Base-by-base conservation (phyloP, 2,329 filamentous ascomycete species). In the Beauveria brongniartii region DNA sequence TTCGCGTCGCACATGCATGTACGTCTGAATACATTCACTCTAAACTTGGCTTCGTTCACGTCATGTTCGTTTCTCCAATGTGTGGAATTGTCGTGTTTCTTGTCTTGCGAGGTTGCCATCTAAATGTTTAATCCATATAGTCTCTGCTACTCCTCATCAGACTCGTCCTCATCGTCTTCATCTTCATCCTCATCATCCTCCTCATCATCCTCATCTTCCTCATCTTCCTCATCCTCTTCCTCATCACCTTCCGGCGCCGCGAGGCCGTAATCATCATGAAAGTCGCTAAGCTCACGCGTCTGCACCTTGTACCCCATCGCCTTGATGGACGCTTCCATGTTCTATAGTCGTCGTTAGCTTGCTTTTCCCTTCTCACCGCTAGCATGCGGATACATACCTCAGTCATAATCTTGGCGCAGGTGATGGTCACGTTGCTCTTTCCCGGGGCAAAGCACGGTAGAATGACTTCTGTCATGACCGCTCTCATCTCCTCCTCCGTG, bases 261-360 rank as follows among this genome's bases (percentile, higher is more conserved):
- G 52, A 97, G 75, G 0, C 93, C 93, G 71, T 97, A 97, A 69
- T 92, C 90, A 65, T 97, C 91, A 72, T 95, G 86, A 73, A 96
- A 97, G 68, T 89, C 82, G 47, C 86, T 85, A 55, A 97, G 79
- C 30, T 87, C 80, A 69, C 87, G 87, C 44, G 90, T 81, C 69
- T 90, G 82, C 0, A 89, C 88, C 71, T 87, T 87, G 78, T 96
- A 99, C 0, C 92, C 92, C 61, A 85, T 86, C 1, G 77, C 78
- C 66, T 85, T 81, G 68, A 97, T 90, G 2, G 88, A 86, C 66
- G 86, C 86, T 68, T 88, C 84, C 67, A 96, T 85, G 63, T 82
- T 82, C 91, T 96, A 55, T 24, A 20, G 60, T 46, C 66, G 61
- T 26, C 65, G 59, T 67, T 64, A 64, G 61, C 60, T 41, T 30